Base-by-base conservation (phyloP, 371 early-diverging fungal species). In the Rhizopus arrhizus region DNA sequence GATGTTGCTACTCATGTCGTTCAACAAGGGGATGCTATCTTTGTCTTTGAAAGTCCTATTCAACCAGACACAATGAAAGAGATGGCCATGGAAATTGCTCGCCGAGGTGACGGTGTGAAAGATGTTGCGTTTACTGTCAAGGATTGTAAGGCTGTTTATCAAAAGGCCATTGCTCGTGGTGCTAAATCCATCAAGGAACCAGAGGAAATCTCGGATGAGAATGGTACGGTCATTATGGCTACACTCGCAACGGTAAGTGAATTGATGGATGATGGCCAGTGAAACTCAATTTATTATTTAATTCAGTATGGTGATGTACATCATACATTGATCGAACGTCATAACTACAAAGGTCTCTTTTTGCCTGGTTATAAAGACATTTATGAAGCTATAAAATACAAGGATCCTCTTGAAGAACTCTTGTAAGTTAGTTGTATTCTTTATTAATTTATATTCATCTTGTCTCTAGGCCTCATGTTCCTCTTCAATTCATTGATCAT, bases 111-210 rank as follows among this genome's bases (percentile, higher is more conserved):
- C 67, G 95, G 91, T 67, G 97, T 95, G 67, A 91, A 91, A 75
- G 91, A 98, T 80, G 90, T 98, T 43, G 95, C 95, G 15, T 97
- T 97, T 69, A 84, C 89, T 35, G 97, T 96, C 34, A 94, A 92
- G 65, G 88, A 97, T 65, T 89, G 85, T 59, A 82, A 87, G 52
- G 82, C 85, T 56, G 86, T 94, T 66, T 97, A 87, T 73, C 68
- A 74, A 62, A 67, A 87, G 65, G 96, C 96, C n/a, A 85, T 96
- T 16, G 85, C 79, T 58, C 85, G 91, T 58, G 97, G 97, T 56
- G 98, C 96, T 41, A 84, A 77, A 62, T 83, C 91, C n/a, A 81
- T 97, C 56, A 82, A 83, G 42, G 91, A 86, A 45, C 97, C 98
- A 5, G 83, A 88, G 72, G 92, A 83, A 60, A 85, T 87, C 62